phyloP scores from a whole-genome alignment of 257 asterid species.

The Solanum bulbocastanum region DNA sequence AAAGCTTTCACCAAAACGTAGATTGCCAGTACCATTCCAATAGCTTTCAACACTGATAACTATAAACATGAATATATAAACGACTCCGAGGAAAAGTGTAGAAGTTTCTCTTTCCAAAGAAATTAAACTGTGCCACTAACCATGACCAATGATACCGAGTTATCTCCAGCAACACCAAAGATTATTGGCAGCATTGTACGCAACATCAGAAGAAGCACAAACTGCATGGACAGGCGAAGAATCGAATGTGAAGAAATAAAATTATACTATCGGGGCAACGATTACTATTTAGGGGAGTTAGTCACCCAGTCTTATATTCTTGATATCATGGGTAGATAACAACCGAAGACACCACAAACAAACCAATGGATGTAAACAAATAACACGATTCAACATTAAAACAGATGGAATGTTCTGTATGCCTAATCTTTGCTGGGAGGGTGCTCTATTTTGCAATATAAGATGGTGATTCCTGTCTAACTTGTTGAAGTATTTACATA shows the following conservation, averaged over 20 bases:
- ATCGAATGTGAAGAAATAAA: background rate
- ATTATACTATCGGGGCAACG: background rate
- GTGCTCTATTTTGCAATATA: background rate
- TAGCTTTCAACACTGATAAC: background rate
- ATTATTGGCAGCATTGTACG: slow-evolving; percentile 50
- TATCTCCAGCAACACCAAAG: slow-evolving; percentile 36
- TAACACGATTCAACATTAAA: background rate
- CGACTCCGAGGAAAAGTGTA: background rate
- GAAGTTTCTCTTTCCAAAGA: background rate
- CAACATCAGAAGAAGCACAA: slow-evolving; percentile 50
- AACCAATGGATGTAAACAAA: background rate
- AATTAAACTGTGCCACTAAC: slow-evolving; percentile 18
- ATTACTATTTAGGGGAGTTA: background rate
- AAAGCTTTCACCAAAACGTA: background rate
- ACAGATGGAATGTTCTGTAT: background rate
- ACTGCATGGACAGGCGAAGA: slow-evolving; percentile 26
- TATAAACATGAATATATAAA: background rate
- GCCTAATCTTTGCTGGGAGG: too few relatives aligned
- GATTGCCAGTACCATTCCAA: background rate
- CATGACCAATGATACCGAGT: slow-evolving; percentile 33
- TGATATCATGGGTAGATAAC: background rate
- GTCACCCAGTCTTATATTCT: background rate
- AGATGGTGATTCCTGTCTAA: background rate
- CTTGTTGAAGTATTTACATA: background rate
- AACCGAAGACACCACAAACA: background rate